A percentile compares a stretch with the other conserved stretches of the same genome.
These are phyloP conservation scores for Ormosia semicastrata DNA, from an alignment of 306 rosid genomes.

Conservation along the genomic window DNA sequence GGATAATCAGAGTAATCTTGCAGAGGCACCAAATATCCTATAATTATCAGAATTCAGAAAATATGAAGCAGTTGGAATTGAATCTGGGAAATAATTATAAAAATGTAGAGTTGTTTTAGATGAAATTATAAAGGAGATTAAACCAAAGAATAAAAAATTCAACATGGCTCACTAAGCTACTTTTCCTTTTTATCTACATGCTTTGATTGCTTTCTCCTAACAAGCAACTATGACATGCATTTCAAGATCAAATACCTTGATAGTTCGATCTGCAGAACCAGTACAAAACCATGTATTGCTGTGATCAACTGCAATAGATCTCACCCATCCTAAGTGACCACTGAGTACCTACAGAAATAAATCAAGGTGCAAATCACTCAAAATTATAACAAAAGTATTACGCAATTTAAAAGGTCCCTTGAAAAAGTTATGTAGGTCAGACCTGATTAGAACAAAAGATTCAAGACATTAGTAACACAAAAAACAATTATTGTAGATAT, in stretches of 20 bases:
- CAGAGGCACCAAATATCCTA: not conserved
- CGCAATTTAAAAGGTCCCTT: not conserved
- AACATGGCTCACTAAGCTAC: not conserved
- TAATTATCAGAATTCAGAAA: not conserved
- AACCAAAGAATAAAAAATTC: conserved; percentile 19
- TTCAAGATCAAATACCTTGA: conserved; percentile 66
- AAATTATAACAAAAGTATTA: conserved; percentile 1
- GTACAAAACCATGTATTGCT: conserved; percentile 98
- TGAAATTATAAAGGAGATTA: not conserved
- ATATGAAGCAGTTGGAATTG: not conserved
- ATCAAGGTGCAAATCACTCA: not conserved
- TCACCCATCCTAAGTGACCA: conserved; percentile 99
- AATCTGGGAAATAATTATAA: conserved; percentile 2
- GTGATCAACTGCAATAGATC: conserved; percentile 95
- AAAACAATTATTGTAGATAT: not conserved
- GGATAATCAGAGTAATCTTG: not conserved
- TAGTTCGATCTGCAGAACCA: conserved; percentile 99
- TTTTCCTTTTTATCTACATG: not conserved
- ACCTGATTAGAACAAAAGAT: not conserved
- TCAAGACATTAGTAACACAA: conserved; percentile 6
- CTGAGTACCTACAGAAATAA: conserved; percentile 73
- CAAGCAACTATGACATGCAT: conserved; percentile 18
- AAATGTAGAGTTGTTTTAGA: not conserved
- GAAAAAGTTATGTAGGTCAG: not conserved
- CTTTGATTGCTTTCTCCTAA: not conserved